A percentile compares a stretch with the other conserved stretches of the same genome.
These are phyloP conservation scores for Hypomyces rosellus DNA, from an alignment of 2,329 filamentous ascomycete species.

Conservation along the genomic window DNA sequence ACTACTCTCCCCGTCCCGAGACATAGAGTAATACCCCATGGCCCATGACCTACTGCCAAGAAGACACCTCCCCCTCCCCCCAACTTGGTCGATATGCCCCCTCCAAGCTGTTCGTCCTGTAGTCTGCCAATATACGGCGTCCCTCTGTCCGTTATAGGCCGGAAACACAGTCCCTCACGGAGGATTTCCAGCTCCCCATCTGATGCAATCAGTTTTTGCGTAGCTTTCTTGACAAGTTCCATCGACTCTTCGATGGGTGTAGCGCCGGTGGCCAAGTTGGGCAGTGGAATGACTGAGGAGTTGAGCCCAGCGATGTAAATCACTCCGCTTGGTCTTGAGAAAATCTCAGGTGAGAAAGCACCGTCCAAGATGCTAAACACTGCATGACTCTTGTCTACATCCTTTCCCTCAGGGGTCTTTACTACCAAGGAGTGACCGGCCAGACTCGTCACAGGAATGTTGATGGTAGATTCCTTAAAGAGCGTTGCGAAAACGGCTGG, in stretches of 20 bases:
- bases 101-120: conserved; percentile 49
- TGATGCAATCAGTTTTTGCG: conserved; percentile 40
- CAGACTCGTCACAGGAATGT: conserved; percentile 47
- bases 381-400: conserved; percentile 55
- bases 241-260: conserved; percentile 29
- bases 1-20: conserved; percentile 66
- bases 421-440: conserved; percentile 69
- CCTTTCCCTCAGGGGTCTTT: conserved; percentile 39
- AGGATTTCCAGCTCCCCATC: conserved; percentile 53
- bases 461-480: conserved; percentile 49
- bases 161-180: conserved; percentile 63
- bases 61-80: conserved; percentile 57
- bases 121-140: conserved; percentile 57
- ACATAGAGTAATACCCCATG: conserved; percentile 63
- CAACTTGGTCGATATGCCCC: conserved; percentile 34
- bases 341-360: conserved; percentile 64
- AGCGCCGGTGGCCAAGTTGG: conserved; percentile 30
- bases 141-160: conserved; percentile 60
- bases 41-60: conserved; percentile 65
- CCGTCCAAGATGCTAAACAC: conserved; percentile 56
- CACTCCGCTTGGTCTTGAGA: conserved; percentile 58
- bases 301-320: conserved; percentile 73
- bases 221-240: conserved; percentile 42
- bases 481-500: conserved; percentile 56
- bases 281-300: conserved; percentile 52